phyloP scores from a whole-genome alignment of 2,329 filamentous ascomycete species.

The Trichophyton benhamiae region DNA sequence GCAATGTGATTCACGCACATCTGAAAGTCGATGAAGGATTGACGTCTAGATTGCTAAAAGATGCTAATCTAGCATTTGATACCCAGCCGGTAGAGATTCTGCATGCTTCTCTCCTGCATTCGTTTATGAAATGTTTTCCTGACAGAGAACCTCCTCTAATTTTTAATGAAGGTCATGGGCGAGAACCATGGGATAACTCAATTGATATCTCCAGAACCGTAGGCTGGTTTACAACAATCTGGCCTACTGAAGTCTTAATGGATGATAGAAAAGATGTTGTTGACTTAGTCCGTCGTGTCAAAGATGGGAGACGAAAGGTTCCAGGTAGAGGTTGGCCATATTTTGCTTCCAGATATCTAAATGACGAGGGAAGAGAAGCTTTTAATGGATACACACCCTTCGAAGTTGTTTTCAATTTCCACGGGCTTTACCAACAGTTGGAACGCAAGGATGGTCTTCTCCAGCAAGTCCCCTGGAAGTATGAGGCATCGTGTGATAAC shows the following conservation, averaged over 20 bases:
- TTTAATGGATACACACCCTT: slow-evolving; percentile 29
- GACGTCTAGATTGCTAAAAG: slow-evolving; percentile 18
- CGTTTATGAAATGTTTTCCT: slow-evolving; percentile 33
- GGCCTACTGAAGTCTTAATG: slow-evolving; percentile 30
- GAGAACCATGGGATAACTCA: slow-evolving; percentile 34
- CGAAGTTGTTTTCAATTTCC: slow-evolving; percentile 34
- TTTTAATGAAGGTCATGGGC: slow-evolving; percentile 40
- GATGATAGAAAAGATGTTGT: slow-evolving; percentile 19
- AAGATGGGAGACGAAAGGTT: slow-evolving; percentile 28
- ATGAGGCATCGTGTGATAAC: slow-evolving; percentile 34
- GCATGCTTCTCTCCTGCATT: slow-evolving; percentile 29
- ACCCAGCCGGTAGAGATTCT: slow-evolving; percentile 30
- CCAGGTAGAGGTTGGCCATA: slow-evolving; percentile 29
- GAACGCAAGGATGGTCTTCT: slow-evolving; percentile 36
- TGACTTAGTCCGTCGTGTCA: slow-evolving; percentile 26
- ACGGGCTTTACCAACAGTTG: slow-evolving; percentile 30
- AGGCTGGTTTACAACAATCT: slow-evolving; percentile 42
- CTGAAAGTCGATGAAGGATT: background rate
- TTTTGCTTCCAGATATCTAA: slow-evolving; percentile 25
- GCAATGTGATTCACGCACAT: background rate
- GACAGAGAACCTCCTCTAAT: slow-evolving; percentile 32
- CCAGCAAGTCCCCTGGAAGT: slow-evolving; percentile 33
- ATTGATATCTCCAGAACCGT: slow-evolving; percentile 40
- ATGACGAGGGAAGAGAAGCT: slow-evolving; percentile 20
- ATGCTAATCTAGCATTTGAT: slow-evolving; percentile 22